Base-by-base conservation (phyloP, 164 flowering plant species). In the Saururus chinensis region DNA sequence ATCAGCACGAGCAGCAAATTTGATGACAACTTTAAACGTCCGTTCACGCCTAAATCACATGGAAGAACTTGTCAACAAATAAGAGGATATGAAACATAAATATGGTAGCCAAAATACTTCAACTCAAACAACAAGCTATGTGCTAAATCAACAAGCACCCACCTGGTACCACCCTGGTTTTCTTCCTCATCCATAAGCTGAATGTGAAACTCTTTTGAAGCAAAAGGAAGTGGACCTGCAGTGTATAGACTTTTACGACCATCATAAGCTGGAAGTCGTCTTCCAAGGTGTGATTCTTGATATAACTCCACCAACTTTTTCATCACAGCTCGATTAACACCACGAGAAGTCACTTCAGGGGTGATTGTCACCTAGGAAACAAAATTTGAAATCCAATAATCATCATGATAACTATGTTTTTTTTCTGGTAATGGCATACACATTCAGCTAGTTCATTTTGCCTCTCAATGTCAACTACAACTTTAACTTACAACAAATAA, bases 181-280 rank as follows among this genome's bases (percentile, higher is more conserved):
- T 95, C 96, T 51, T 91, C 97, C 53, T 95, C 95, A 74, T 89
- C 96, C 52, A 77, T 52, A 14, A 88, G 87, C 40, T 74, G 81
- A 30, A 95, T 84, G 40, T 67, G 76, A 64, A 95, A 95, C 59
- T 88, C 96, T 64, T 75, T 84, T 0, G 76, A 65, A 11, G 62
- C 45, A 63, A 95, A 95, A n/a, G 99, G 99, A 8, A 95, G 81
- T 1, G 96, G 87, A 1, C 99, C 97, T 53, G 99, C 99, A 52
- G 99, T 95, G 60, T 91, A 95, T 4, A 95, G 80, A 77, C 95
- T 84, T 77, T 91, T 95, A 40, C 95, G 72, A 0, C 99, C 99
- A 84, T 93, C 99, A 80, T 93, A 93, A 53, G 91, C 99, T 42
- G 99, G 99, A 65, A 90, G 90, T 24, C 97, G 69, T 62, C 56